Evolutionary conservation across 768 basidiomycete species (phyloP).

Genomic region (Tubosaeta brunneosetosa): DNA sequence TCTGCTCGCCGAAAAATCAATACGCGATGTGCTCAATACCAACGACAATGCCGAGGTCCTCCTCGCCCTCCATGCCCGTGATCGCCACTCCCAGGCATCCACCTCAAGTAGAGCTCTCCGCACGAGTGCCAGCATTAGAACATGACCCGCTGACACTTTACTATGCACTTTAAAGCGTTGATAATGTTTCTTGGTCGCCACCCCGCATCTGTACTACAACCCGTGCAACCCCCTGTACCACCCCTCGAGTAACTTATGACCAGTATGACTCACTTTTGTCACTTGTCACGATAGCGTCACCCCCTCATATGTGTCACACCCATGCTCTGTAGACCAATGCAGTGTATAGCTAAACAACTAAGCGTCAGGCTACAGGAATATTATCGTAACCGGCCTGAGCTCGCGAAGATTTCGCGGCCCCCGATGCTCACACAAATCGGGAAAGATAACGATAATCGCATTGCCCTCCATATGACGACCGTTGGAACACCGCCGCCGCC

Average conservation of each 20-base stretch:
- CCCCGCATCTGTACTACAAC: slow-evolving; percentile 26
- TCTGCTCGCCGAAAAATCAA: slow-evolving; percentile 65
- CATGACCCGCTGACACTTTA: slow-evolving; percentile 15
- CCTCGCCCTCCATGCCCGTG: slow-evolving; percentile 54
- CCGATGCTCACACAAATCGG: slow-evolving; percentile 5
- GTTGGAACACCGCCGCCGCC: background rate
- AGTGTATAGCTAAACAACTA: background rate
- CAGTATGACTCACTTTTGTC: background rate
- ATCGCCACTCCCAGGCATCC: slow-evolving; percentile 9
- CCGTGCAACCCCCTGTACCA: slow-evolving; percentile 18
- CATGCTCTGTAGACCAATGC: no score
- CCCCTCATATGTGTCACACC: no score
- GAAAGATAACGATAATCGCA: slow-evolving; percentile 57
- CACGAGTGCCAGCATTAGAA: slow-evolving; percentile 20
- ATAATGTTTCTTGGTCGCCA: slow-evolving; percentile 1
- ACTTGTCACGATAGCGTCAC: background rate
- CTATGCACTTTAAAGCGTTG: background rate
- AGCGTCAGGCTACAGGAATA: background rate
- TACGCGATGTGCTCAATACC: slow-evolving; percentile 62
- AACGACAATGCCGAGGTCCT: slow-evolving; percentile 63
- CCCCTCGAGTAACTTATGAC: slow-evolving; percentile 16
- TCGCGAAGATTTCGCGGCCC: background rate
- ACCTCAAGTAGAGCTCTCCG: slow-evolving; percentile 13
- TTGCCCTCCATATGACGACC: slow-evolving; percentile 17
- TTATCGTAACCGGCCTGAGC: background rate